Evolutionary conservation across 192 early-diverging fungal species (phyloP).

Genomic region (Linnemannia elongata): DNA sequence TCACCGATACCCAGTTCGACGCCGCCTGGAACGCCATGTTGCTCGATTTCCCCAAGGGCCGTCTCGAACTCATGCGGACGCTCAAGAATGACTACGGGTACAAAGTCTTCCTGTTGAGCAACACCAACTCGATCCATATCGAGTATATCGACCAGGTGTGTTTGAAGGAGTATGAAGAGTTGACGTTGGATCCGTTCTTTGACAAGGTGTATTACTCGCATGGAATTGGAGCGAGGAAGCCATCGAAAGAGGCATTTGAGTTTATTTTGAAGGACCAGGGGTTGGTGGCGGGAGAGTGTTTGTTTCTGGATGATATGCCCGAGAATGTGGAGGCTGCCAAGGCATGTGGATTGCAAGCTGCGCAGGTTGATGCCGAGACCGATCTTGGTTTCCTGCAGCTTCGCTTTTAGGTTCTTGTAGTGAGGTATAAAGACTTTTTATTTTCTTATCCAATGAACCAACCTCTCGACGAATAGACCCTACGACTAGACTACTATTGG

Average conservation of each 20-base stretch:
- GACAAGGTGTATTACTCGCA: constrained; percentile 54
- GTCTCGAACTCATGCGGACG: constrained; percentile 39
- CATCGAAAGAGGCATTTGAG: constrained; percentile 49
- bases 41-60: constrained; percentile 47
- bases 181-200: constrained; percentile 36
- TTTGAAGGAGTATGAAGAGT: constrained; percentile 32
- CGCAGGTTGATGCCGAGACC: constrained; percentile 50
- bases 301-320: constrained; percentile 52
- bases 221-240: constrained; percentile 40
- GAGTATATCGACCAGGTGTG: constrained; percentile 40
- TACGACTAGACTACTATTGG: no score
- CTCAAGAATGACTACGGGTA: constrained; percentile 46
- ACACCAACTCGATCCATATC: constrained; percentile 53
- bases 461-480: no score
- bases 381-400: constrained; percentile 49
- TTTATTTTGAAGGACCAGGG: constrained; percentile 40
- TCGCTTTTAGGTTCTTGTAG: constrained; percentile 21
- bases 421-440: neutral
- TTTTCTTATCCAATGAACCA: neutral
- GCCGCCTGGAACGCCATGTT: constrained; percentile 52
- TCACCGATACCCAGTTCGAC: constrained; percentile 44
- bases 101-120: constrained; percentile 49
- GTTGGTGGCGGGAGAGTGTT: constrained; percentile 22
- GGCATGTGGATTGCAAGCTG: constrained; percentile 45
- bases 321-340: constrained; percentile 54